Conservation (phyloP, 768 basidiomycete species). For the Mycena kentingensis region DNA sequence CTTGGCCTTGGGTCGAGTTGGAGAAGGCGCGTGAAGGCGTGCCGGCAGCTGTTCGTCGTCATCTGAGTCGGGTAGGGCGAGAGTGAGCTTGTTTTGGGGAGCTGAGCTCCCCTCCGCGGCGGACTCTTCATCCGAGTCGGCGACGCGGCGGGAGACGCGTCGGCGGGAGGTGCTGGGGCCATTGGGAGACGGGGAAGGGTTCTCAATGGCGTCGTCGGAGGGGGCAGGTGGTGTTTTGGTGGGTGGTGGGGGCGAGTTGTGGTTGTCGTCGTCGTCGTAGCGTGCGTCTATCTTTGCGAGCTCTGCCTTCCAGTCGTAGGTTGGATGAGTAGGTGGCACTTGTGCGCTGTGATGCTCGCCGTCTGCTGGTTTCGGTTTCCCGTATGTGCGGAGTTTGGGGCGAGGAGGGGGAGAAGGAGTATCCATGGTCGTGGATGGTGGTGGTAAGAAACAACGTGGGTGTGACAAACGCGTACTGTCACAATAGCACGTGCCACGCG, state of each 20-base stretch:
- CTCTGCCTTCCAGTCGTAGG: too few species aligned
- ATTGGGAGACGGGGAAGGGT: constrained; percentile 8
- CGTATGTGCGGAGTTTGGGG: too few species aligned
- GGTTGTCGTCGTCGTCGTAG: constrained; percentile 9
- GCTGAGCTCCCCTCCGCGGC: constrained; percentile 3
- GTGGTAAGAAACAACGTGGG: too few species aligned
- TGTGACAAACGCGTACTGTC: too few species aligned
- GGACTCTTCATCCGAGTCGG: constrained; percentile 16
- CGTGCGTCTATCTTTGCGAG: constrained; percentile 14
- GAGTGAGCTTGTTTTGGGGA: constrained; percentile 8
- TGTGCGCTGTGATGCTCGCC: too few species aligned
- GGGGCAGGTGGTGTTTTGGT: constrained; percentile 1
- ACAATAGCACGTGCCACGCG: too few species aligned
- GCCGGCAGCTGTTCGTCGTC: constrained; percentile 19
- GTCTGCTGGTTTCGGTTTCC: too few species aligned
- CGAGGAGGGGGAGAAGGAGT: too few species aligned
- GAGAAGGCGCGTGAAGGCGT: background rate
- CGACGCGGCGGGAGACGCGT: constrained; percentile 5
- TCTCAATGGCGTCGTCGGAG: background rate
- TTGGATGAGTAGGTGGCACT: too few species aligned
- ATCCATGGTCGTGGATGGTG: too few species aligned
- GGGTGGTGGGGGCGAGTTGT: background rate
- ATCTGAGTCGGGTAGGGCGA: constrained; percentile 15
- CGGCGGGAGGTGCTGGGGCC: constrained; percentile 4
- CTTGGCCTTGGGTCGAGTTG: constrained; percentile 10